phyloP scores from a whole-genome alignment of 225 moss, liverwort and hornwort species.

The Bryoerythrophyllum caledonicum region DNA sequence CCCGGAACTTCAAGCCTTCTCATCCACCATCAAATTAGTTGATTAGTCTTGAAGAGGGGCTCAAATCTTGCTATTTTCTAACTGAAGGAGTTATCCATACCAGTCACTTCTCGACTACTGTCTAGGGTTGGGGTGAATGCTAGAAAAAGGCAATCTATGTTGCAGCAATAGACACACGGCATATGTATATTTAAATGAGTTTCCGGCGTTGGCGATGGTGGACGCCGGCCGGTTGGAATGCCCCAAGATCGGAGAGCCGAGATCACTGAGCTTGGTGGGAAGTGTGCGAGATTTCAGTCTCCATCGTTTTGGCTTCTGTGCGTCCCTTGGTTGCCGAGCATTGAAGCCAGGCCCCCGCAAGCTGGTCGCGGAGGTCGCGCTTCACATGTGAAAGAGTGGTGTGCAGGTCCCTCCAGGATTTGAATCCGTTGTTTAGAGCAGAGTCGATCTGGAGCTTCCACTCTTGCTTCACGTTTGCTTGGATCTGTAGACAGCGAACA shows the following conservation, averaged over 20 bases:
- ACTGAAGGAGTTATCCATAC: too few relatives aligned
- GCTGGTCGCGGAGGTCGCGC: neutral
- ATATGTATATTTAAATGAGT: neutral
- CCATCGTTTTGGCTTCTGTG: neutral
- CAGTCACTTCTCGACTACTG: too few relatives aligned
- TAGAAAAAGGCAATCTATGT: neutral
- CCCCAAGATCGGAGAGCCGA: neutral
- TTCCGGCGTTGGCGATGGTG: neutral
- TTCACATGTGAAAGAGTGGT: neutral
- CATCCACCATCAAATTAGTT: neutral
- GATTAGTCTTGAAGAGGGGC: neutral
- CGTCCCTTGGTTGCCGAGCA: neutral
- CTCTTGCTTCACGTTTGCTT: neutral
- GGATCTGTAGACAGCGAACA: neutral
- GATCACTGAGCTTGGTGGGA: conserved; percentile 22
- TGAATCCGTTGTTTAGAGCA: neutral
- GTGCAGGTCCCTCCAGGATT: neutral
- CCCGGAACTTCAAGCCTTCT: neutral
- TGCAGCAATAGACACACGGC: neutral
- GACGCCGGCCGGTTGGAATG: neutral
- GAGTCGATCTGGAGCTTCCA: neutral
- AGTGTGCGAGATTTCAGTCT: conserved; percentile 15
- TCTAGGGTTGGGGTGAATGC: neutral
- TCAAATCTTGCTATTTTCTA: neutral
- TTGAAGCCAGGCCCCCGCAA: neutral